Percentiles rank a stretch among this genome's conserved stretches.
These are phyloP conservation scores for Tricholoma terreum DNA, from an alignment of 768 basidiomycete genomes.

Conservation along the genomic window DNA sequence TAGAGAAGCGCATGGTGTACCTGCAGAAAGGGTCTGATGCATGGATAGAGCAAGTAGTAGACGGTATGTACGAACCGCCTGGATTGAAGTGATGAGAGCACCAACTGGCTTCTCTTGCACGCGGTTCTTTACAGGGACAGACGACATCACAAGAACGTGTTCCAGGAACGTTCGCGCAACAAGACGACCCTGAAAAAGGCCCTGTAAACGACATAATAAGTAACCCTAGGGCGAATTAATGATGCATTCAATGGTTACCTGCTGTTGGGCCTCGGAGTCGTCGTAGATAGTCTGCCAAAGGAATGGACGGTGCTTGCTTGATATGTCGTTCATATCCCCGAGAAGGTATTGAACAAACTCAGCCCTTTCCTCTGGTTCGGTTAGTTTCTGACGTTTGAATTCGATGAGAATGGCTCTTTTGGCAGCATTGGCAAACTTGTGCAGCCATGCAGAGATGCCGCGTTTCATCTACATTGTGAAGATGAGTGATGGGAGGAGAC, in stretches of 20 bases:
- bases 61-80: neutral
- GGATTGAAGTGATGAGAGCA: neutral
- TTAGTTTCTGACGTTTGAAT: neutral
- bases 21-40: neutral
- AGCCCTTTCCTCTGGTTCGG: neutral
- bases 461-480: neutral
- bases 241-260: too few species aligned
- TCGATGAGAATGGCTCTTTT: neutral
- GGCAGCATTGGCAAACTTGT: neutral
- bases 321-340: neutral
- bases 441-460: neutral
- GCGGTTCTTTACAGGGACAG: neutral
- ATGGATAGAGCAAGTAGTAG: neutral
- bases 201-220: neutral
- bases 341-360: neutral
- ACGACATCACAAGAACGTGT: neutral
- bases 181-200: neutral
- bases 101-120: neutral
- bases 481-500: neutral
- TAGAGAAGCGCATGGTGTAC: neutral
- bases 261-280: neutral
- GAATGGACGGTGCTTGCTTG: neutral
- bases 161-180: neutral
- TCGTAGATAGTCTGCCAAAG: neutral
- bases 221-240: too few species aligned